phyloP scores from a whole-genome alignment of 2,329 filamentous ascomycete genomes.

The Emergomyces orientalis region DNA sequence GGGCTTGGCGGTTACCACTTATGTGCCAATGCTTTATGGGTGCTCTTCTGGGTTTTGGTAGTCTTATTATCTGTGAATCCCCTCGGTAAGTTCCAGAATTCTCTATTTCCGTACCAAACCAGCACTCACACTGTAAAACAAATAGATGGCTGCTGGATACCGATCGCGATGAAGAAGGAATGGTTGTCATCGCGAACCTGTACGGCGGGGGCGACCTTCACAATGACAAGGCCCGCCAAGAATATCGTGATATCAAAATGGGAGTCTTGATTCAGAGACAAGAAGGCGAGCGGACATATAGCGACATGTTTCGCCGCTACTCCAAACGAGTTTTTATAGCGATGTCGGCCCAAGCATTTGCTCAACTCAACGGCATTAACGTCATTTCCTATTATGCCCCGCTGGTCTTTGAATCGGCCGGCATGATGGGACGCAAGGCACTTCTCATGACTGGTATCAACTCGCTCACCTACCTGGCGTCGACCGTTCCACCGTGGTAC shows the following conservation, averaged over 20 bases:
- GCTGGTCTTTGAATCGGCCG: slow-evolving; percentile 89
- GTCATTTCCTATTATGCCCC: slow-evolving; percentile 99
- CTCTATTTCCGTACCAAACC: slow-evolving; percentile 16
- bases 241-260: slow-evolving; percentile 99
- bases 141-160: slow-evolving; percentile 90
- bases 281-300: slow-evolving; percentile 85
- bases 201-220: slow-evolving; percentile 95
- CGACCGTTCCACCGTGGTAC: slow-evolving; percentile 94
- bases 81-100: slow-evolving; percentile 55
- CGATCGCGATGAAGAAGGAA: slow-evolving; percentile 95
- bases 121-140: slow-evolving; percentile 19
- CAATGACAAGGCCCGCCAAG: slow-evolving; percentile 81
- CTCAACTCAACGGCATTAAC: slow-evolving; percentile 97
- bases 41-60: slow-evolving; percentile 70
- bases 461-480: slow-evolving; percentile 78
- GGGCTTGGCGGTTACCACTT: slow-evolving; percentile 84
- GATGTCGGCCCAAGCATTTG: slow-evolving; percentile 94
- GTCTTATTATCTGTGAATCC: slow-evolving; percentile 89
- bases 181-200: slow-evolving; percentile 94
- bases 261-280: slow-evolving; percentile 85
- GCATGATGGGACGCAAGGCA: slow-evolving; percentile 84
- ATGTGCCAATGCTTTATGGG: slow-evolving; percentile 95
- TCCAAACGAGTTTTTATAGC: slow-evolving; percentile 89
- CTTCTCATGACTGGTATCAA: slow-evolving; percentile 98
- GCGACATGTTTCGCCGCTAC: slow-evolving; percentile 92